These are phyloP conservation scores for Fraxinus platypoda DNA, from an alignment of 305 asterid species.

Conservation along the genomic window DNA sequence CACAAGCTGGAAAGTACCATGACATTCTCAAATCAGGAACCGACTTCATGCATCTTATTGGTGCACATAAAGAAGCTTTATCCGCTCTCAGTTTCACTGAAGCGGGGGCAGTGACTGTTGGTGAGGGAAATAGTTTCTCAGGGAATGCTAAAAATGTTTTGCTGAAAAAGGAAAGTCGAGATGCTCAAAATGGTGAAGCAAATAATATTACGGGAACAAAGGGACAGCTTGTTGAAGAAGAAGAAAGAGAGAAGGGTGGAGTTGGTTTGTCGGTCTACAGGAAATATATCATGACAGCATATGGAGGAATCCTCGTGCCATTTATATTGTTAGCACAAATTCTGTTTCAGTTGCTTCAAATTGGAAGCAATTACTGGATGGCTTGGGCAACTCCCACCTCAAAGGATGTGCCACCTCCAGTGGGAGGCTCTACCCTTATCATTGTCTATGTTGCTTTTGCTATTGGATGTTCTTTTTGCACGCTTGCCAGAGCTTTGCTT, in stretches of 20 bases:
- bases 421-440: constrained; percentile 54
- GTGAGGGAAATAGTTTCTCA: constrained; percentile 27
- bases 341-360: constrained; percentile 64
- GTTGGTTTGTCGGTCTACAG: constrained; percentile 67
- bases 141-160: constrained; percentile 21
- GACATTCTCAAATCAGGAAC: constrained; percentile 66
- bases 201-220: constrained; percentile 32
- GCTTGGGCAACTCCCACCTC: constrained; percentile 95
- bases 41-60: constrained; percentile 76
- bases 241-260: constrained; percentile 83
- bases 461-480: constrained; percentile 57
- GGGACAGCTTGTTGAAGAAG: constrained; percentile 79
- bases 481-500: constrained; percentile 49
- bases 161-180: constrained; percentile 38
- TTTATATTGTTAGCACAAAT: constrained; percentile 56
- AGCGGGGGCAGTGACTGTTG: constrained; percentile 18
- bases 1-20: constrained; percentile 73
- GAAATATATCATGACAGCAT: constrained; percentile 65
- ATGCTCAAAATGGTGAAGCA: constrained; percentile 29
- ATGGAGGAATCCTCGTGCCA: constrained; percentile 74
- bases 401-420: constrained; percentile 47
- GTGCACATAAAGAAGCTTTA: constrained; percentile 86
- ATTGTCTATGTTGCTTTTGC: constrained; percentile 62
- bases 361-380: constrained; percentile 95
- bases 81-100: constrained; percentile 49